Evolutionary conservation across 2,329 filamentous ascomycete species (phyloP).

Genomic region (Fusarium tjaetaba): DNA sequence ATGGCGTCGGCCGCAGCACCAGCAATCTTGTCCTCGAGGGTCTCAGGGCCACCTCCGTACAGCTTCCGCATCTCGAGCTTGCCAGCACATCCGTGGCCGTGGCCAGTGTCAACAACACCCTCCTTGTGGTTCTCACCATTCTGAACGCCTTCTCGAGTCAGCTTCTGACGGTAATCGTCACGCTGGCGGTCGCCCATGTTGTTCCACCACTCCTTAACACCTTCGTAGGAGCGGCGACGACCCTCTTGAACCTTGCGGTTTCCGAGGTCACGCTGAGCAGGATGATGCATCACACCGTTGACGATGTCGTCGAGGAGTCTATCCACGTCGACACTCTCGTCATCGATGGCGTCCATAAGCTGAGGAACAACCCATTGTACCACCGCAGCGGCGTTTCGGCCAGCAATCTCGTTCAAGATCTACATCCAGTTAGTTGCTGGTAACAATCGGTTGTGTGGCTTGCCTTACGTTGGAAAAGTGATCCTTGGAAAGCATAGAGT

Average conservation of each 20-base stretch:
- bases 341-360: constrained; percentile 87
- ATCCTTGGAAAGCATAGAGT: constrained; percentile 96
- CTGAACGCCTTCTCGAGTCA: constrained; percentile 81
- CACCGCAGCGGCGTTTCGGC: constrained; percentile 80
- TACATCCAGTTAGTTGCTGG: constrained; percentile 36
- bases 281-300: constrained; percentile 86
- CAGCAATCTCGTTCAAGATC: constrained; percentile 88
- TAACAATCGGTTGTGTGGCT: not conserved
- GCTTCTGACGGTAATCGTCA: constrained; percentile 75
- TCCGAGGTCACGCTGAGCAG: constrained; percentile 77
- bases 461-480: constrained; percentile 82
- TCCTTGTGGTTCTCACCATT: constrained; percentile 86
- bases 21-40: constrained; percentile 66
- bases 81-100: constrained; percentile 83
- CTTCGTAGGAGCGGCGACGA: constrained; percentile 79
- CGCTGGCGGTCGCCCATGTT: constrained; percentile 70
- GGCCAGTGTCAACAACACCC: constrained; percentile 83
- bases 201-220: constrained; percentile 85
- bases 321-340: constrained; percentile 75
- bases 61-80: constrained; percentile 83
- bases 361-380: constrained; percentile 90
- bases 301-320: constrained; percentile 80
- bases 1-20: constrained; percentile 65
- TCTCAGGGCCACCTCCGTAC: constrained; percentile 57
- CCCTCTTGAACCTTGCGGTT: constrained; percentile 77